Evolutionary conservation across 768 basidiomycete genomes (phyloP).

Genomic region (Boletus rubescentipes): DNA sequence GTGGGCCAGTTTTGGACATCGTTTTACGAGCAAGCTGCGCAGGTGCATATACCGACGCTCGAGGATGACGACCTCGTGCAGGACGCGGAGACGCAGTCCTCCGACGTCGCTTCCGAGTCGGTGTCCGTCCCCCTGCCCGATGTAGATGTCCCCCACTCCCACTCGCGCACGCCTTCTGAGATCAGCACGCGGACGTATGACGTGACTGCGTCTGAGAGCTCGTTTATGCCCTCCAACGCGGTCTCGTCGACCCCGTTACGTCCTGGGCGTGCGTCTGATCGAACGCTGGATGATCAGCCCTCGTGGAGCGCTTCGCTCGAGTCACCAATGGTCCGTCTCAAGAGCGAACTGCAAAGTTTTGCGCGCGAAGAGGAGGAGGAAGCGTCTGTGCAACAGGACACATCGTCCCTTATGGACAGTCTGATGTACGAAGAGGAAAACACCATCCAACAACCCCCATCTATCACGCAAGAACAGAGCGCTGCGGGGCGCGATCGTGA

Average conservation of each 20-base stretch:
- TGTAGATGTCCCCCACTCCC: slow-evolving; percentile 8
- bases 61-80: slow-evolving; percentile 64
- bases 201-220: slow-evolving; percentile 58
- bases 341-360: slow-evolving; percentile 59
- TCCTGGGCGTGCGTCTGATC: slow-evolving; percentile 32
- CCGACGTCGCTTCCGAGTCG: slow-evolving; percentile 18
- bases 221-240: slow-evolving; percentile 73
- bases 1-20: slow-evolving; percentile 84
- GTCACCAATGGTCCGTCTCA: slow-evolving; percentile 68
- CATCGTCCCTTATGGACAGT: slow-evolving; percentile 23
- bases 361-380: slow-evolving; percentile 38
- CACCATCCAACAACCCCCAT: slow-evolving; percentile 24
- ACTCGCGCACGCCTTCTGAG: slow-evolving; percentile 12
- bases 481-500: slow-evolving; percentile 45
- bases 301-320: slow-evolving; percentile 78
- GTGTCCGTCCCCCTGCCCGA: slow-evolving; percentile 10
- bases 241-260: slow-evolving; percentile 78
- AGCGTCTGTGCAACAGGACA: slow-evolving; percentile 28
- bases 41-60: slow-evolving; percentile 75
- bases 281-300: slow-evolving; percentile 46
- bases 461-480: slow-evolving; percentile 44
- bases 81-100: slow-evolving; percentile 45
- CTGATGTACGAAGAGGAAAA: slow-evolving; percentile 32
- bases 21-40: slow-evolving; percentile 93
- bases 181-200: slow-evolving; percentile 26